Base-by-base conservation (phyloP, 2,329 filamentous ascomycete species). In the Colletotrichum abscissum region DNA sequence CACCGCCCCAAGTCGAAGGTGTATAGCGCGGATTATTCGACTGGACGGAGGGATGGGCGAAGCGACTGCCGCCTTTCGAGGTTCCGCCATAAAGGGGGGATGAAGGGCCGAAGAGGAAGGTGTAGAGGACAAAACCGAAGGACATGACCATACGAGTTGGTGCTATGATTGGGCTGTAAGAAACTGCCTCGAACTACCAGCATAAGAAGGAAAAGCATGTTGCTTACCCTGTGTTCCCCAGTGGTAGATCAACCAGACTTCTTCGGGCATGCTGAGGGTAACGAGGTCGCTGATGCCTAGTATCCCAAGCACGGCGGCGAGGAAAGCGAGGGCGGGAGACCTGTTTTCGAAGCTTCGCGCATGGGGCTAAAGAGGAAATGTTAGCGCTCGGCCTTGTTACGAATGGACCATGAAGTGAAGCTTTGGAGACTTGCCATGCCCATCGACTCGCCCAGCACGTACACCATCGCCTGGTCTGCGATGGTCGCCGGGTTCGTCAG, bases 391-490 rank as follows among this genome's bases (percentile, higher is more conserved):
- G 9, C 30, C 30, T 33, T 33, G 30, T 33, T 33, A 33, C 9
- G 30, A 16, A 38, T 30, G n/a, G 28, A 49, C 11, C 5, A 28
- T 5, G 19, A 11, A 8, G n/a, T 16, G 46, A 30, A 46, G 12
- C 38, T n/a, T n/a, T 24, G 26, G 35, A 49, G 11, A 78, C 87
- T 72, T 87, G 96, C 94, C 81, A 98, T 89, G 77, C 92, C 91
- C 91, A 97, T 94, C 66, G 94, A 91, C 82, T 97, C 93, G 67
- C 95, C 95, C 30, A 98, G 85, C 35, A 98, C 89, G 77, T 91
- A 94, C 60, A 98, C 94, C 26, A 97, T 82, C 65, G 92, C 91
- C 79, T 97, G 94, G 79, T 96, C 92, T 62, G 93, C 91, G 78
- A 98, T 88, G 56, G 89, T 87, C 74, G 86, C 84, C 6, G 95